phyloP scores from a whole-genome alignment of 768 basidiomycete species.

The Lanmaoa rubissima region DNA sequence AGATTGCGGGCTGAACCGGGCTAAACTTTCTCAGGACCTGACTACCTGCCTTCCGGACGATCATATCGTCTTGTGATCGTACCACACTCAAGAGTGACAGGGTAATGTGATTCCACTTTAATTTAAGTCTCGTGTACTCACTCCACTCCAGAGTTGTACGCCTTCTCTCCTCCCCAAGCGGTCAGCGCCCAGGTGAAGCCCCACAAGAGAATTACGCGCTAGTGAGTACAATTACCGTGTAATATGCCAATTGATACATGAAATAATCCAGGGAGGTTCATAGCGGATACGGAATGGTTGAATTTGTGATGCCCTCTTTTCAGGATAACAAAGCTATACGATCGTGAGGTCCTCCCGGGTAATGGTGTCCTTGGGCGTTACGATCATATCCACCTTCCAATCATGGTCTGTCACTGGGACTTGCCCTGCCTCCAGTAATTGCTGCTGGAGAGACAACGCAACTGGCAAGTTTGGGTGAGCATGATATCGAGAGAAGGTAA shows the following conservation, averaged over 20 bases:
- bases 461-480: slow-evolving; percentile 40
- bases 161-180: slow-evolving; percentile 38
- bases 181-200: slow-evolving; percentile 10
- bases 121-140: slow-evolving; percentile 11
- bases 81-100: slow-evolving; percentile 39
- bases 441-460: slow-evolving; percentile 63
- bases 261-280: slow-evolving; percentile 13
- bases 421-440: slow-evolving; percentile 48
- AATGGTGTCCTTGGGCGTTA: slow-evolving; percentile 45
- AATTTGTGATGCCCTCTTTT: slow-evolving; percentile 5
- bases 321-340: slow-evolving; percentile 15
- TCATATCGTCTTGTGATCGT: slow-evolving; percentile 44
- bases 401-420: slow-evolving; percentile 58
- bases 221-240: slow-evolving; percentile 26
- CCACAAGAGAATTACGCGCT: slow-evolving; percentile 26
- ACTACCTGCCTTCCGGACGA: slow-evolving; percentile 43
- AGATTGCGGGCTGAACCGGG: slow-evolving; percentile 5
- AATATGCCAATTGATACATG: slow-evolving; percentile 7
- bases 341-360: slow-evolving; percentile 22
- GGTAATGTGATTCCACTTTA: slow-evolving; percentile 34
- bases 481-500: slow-evolving; percentile 8
- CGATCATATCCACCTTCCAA: slow-evolving; percentile 61
- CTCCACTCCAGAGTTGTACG: slow-evolving; percentile 36
- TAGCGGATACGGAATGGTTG: slow-evolving; percentile 27
- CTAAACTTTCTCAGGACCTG: slow-evolving; percentile 22